These are phyloP conservation scores for Rhodotorula kratochvilovae DNA, from an alignment of 768 basidiomycete genomes.

Conservation along the genomic window DNA sequence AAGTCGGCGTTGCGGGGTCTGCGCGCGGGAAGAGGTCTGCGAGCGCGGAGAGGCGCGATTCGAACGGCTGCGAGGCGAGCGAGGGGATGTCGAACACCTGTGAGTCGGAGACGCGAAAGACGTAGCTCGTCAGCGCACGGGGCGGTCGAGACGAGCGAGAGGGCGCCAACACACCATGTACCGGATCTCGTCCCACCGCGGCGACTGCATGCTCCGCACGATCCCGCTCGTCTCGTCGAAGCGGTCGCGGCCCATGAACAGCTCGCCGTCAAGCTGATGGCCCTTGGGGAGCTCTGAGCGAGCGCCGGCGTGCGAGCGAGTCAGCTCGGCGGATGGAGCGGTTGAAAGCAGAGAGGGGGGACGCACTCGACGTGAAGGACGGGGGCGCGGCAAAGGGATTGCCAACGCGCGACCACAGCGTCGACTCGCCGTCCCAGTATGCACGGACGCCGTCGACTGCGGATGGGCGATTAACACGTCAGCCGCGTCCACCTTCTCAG, in stretches of 20 bases:
- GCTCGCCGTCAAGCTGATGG: constrained; percentile 39
- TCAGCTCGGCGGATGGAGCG: no score
- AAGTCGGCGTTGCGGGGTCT: neutral
- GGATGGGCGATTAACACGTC: no score
- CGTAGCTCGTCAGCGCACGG: no score
- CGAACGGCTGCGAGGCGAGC: constrained; percentile 18
- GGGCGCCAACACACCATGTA: constrained; percentile 23
- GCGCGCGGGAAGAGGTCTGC: constrained; percentile 16
- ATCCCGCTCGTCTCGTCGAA: constrained; percentile 38
- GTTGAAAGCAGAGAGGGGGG: neutral
- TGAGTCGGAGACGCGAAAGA: neutral
- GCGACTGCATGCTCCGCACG: constrained; percentile 10
- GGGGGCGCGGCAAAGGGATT: constrained; percentile 31
- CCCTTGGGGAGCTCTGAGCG: constrained; percentile 31
- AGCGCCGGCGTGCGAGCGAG: no score
- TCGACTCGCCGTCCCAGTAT: constrained; percentile 37
- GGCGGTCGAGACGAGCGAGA: neutral
- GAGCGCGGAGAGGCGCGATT: constrained; percentile 26
- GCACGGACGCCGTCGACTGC: constrained; percentile 38
- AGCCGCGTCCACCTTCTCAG: neutral
- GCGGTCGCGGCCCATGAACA: constrained; percentile 36
- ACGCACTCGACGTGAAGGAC: constrained; percentile 28
- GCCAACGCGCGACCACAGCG: constrained; percentile 29
- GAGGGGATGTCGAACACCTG: constrained; percentile 42
- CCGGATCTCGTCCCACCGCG: constrained; percentile 32